Evolutionary conservation across 1,284 basidiomycete species (phyloP).

Genomic region (Ganoderma sinense): DNA sequence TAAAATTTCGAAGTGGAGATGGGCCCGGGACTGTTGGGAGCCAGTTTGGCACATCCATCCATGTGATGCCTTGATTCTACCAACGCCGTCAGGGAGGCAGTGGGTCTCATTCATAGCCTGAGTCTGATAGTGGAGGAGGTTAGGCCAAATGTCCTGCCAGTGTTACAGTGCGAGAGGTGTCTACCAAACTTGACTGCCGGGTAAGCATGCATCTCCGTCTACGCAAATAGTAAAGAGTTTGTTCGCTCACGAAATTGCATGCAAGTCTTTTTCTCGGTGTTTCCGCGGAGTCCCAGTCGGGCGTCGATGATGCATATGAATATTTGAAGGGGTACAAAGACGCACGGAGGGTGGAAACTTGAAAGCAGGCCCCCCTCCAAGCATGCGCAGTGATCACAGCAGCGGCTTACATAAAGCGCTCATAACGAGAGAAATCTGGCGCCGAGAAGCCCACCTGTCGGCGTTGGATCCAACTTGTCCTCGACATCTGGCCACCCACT

Average conservation of each 20-base stretch:
- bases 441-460: background rate
- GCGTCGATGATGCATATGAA: no score
- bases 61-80: background rate
- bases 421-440: background rate
- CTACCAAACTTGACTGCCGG: background rate
- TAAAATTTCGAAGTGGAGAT: background rate
- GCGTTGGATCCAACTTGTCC: background rate
- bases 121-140: background rate
- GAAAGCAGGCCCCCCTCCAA: no score
- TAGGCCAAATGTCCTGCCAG: background rate
- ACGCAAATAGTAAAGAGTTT: background rate
- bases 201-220: background rate
- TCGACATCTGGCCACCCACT: background rate
- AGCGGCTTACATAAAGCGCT: no score
- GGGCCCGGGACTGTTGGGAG: background rate
- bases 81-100: background rate
- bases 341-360: no score
- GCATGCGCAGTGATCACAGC: no score
- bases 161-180: background rate
- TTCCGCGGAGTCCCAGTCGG: no score
- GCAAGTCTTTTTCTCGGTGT: background rate
- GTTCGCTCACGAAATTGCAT: background rate
- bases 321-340: no score
- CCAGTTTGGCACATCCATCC: background rate
- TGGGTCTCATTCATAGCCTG: background rate